Evolutionary conservation across 768 basidiomycete genomes (phyloP).

Genomic region (Tylopilus felleus): DNA sequence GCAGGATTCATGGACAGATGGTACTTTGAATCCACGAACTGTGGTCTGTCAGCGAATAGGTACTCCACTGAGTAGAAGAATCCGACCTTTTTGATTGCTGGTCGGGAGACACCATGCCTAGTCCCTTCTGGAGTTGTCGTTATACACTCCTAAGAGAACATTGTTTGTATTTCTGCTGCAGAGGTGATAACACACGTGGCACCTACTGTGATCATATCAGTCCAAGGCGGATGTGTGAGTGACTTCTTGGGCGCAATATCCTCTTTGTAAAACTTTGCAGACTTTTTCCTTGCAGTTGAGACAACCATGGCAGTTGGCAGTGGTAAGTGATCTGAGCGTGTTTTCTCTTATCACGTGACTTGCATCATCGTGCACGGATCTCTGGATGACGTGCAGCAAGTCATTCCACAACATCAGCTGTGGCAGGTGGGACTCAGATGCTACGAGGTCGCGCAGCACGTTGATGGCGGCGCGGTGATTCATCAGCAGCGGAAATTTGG

Average conservation of each 20-base stretch:
- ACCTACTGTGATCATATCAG: conserved; percentile 43
- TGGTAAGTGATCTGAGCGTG: neutral
- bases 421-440: neutral
- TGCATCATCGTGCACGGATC: neutral
- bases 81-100: conserved; percentile 74
- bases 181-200: neutral
- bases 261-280: conserved; percentile 10
- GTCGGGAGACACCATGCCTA: conserved; percentile 71
- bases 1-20: conserved; percentile 44
- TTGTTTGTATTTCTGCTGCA: neutral
- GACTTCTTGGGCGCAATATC: conserved; percentile 27
- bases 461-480: neutral
- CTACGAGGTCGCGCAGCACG: neutral
- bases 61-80: neutral
- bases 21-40: conserved; percentile 58
- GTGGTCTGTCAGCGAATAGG: neutral
- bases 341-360: neutral
- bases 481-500: neutral
- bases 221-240: conserved; percentile 50
- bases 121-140: conserved; percentile 57
- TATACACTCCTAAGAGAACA: conserved; percentile 63
- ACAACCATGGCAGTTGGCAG: neutral
- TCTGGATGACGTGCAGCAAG: too few species aligned
- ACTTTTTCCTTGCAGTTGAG: conserved; percentile 1
- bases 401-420: neutral